Evolutionary conservation across 2,329 filamentous ascomycete genomes (phyloP).

Genomic region (Fusarium dimerum): DNA sequence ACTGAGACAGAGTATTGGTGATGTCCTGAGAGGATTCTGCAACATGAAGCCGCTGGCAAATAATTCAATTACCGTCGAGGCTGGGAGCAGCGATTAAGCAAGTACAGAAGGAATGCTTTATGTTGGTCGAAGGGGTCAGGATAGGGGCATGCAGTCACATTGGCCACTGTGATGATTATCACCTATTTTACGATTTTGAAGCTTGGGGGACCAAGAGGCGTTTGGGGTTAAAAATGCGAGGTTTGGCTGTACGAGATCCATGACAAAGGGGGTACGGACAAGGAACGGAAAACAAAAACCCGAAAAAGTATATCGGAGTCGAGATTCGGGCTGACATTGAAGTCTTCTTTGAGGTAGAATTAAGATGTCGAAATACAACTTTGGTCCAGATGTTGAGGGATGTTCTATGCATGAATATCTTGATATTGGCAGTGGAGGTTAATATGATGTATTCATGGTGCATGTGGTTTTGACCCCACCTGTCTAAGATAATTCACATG

Average conservation of each 20-base stretch:
- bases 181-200: background rate
- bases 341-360: background rate
- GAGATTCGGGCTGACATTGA: background rate
- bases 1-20: too few relatives aligned
- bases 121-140: background rate
- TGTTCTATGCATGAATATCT: background rate
- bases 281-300: background rate
- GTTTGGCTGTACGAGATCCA: background rate
- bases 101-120: too few relatives aligned
- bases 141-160: background rate
- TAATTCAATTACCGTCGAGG: too few relatives aligned
- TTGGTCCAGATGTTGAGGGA: background rate
- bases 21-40: too few relatives aligned
- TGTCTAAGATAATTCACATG: background rate
- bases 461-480: background rate
- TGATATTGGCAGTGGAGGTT: background rate
- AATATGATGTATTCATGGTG: background rate
- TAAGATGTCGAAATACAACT: background rate
- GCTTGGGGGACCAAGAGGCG: background rate
- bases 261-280: background rate
- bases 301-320: background rate
- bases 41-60: too few relatives aligned
- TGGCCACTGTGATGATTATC: too few relatives aligned
- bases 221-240: background rate
- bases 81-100: too few relatives aligned